Conservation (phyloP, 306 rosid species). For the Fagus crenata region DNA sequence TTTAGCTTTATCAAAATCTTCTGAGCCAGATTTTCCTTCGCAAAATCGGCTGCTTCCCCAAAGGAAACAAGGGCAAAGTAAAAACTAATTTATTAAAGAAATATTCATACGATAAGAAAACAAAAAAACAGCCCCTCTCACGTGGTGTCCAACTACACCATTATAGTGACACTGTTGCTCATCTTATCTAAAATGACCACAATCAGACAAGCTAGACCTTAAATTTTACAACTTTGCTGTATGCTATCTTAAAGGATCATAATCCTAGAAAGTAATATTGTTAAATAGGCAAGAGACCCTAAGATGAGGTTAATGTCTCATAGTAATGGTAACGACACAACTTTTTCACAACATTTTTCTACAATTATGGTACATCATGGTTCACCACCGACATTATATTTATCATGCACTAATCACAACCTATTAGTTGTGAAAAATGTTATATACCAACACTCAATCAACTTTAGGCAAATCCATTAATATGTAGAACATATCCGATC, state of each 20-base stretch:
- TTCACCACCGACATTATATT: too few species aligned
- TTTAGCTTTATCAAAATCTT: not conserved
- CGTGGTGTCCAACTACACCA: slow-evolving; percentile 34
- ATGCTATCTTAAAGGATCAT: slow-evolving; percentile 51
- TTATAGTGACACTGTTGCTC: slow-evolving; percentile 26
- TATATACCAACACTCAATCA: not conserved
- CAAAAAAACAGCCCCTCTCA: slow-evolving; percentile 20
- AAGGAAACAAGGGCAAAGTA: slow-evolving; percentile 43
- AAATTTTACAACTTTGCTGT: slow-evolving; percentile 36
- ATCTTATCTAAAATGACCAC: slow-evolving; percentile 39
- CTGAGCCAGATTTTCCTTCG: not conserved
- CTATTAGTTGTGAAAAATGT: too few species aligned
- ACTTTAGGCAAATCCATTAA: slow-evolving; percentile 30
- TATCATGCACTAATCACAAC: too few species aligned
- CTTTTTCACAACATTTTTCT: too few species aligned
- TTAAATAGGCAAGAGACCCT: slow-evolving; percentile 28
- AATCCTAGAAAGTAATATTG: slow-evolving; percentile 53
- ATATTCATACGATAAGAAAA: slow-evolving; percentile 2
- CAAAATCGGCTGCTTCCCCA: slow-evolving; percentile 36
- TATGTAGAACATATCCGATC: slow-evolving; percentile 33
- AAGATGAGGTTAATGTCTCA: slow-evolving; percentile 21
- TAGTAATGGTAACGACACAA: too few species aligned
- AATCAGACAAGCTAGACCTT: slow-evolving; percentile 39
- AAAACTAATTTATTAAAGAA: slow-evolving; percentile 26
- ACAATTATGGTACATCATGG: too few species aligned